Evolutionary conservation across 1,284 basidiomycete genomes (phyloP).

Genomic region (Papiliotrema flavescens): DNA sequence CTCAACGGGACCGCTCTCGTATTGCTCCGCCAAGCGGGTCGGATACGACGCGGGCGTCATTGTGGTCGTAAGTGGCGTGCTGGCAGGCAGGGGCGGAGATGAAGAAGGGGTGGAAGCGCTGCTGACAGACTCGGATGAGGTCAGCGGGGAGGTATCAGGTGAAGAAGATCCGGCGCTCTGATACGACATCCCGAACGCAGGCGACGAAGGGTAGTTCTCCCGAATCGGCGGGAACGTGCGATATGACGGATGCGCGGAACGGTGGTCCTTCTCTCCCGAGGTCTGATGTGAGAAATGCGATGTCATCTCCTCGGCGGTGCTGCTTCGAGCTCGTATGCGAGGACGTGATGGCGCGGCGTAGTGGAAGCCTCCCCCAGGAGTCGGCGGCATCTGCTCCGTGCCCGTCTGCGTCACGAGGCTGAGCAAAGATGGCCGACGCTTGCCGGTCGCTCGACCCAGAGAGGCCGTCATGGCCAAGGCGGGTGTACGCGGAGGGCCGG

Average conservation of each 20-base stretch:
- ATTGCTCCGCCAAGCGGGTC: slow-evolving; percentile 54
- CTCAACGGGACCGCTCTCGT: slow-evolving; percentile 80
- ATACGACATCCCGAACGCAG: not conserved
- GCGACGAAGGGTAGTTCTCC: slow-evolving; percentile 12
- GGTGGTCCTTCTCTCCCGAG: slow-evolving; percentile 8
- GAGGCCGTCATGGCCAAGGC: slow-evolving; percentile 21
- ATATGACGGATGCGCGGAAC: slow-evolving; percentile 18
- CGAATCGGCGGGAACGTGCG: slow-evolving; percentile 22
- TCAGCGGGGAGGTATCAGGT: slow-evolving; percentile 24
- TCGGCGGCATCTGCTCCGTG: slow-evolving; percentile 24
- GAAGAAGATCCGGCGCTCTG: slow-evolving; percentile 7
- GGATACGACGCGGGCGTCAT: not conserved
- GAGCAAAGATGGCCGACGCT: slow-evolving; percentile 33
- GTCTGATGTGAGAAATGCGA: not conserved
- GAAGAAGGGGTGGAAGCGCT: slow-evolving; percentile 22
- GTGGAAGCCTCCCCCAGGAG: slow-evolving; percentile 20
- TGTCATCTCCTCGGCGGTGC: slow-evolving; percentile 15
- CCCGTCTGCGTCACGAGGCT: slow-evolving; percentile 35
- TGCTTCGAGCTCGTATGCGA: slow-evolving; percentile 29
- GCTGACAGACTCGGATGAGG: slow-evolving; percentile 10
- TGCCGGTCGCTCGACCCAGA: slow-evolving; percentile 15
- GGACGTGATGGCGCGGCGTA: slow-evolving; percentile 18
- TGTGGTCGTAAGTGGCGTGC: not conserved
- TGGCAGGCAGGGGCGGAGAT: slow-evolving; percentile 16
- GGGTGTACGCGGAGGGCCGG: slow-evolving; percentile 36